Evolutionary conservation across 169 alveolate species (phyloP).

Genomic region (Plasmodium gonderi): DNA sequence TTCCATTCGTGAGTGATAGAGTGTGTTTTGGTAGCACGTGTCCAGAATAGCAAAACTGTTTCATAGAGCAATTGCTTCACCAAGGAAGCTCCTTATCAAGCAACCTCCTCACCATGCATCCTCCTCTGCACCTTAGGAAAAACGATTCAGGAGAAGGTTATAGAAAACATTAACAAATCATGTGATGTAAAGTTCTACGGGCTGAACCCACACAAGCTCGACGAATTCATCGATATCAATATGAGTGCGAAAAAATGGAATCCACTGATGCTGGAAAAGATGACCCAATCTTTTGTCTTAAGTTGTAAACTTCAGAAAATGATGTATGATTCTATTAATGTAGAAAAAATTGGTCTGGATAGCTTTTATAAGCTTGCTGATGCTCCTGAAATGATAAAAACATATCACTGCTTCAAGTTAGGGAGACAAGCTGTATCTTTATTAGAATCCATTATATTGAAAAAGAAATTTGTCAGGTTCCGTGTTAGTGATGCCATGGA

Average conservation of each 20-base stretch:
- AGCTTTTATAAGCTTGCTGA: constrained; percentile 13
- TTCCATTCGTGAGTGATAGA: too few relatives aligned
- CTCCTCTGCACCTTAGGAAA: background rate
- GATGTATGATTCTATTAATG: constrained; percentile 7
- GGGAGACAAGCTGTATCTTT: constrained; percentile 58
- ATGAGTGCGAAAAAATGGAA: constrained; percentile 44
- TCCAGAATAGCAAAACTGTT: too few relatives aligned
- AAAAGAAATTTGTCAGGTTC: constrained; percentile 43
- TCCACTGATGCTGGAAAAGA: constrained; percentile 21
- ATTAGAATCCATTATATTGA: constrained; percentile 44
- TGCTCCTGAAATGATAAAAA: constrained; percentile 61
- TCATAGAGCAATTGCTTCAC: too few relatives aligned
- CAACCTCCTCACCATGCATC: background rate
- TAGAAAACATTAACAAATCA: constrained; percentile 8
- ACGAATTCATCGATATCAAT: constrained; percentile 22
- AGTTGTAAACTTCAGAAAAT: constrained; percentile 19
- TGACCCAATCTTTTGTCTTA: constrained; percentile 10
- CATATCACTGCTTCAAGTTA: constrained; percentile 42
- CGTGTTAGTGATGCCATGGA: constrained; percentile 50
- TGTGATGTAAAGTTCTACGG: constrained; percentile 30
- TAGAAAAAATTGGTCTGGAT: background rate
- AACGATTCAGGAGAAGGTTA: constrained; percentile 33
- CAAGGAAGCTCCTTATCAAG: background rate
- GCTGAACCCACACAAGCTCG: background rate
- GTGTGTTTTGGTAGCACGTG: too few relatives aligned